Evolutionary conservation across 2,329 filamentous ascomycete species (phyloP), one percentile per base, ranked within the genome.

Genomic region (Verticillium dahliae): DNA sequence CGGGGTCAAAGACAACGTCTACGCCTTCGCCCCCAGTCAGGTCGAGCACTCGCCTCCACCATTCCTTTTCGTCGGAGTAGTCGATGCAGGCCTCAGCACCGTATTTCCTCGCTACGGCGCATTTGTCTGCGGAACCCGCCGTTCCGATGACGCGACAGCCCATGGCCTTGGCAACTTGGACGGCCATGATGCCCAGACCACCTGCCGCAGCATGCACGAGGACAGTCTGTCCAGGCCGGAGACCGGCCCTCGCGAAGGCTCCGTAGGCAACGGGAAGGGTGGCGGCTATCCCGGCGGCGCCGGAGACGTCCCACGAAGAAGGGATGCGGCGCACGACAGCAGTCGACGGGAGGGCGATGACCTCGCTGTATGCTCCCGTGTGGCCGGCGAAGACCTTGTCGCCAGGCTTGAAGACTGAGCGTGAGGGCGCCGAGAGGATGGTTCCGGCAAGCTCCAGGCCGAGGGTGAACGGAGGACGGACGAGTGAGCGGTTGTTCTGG

Each of bases 401-500:
- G 6, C 83, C 84, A 3, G 72, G 72, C 27, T 69, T 68, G 62
- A 82, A 79, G 0, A 64, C 62, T 15, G 72, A 74, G 14, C 60
- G 50, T 5, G 69, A 22, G 0, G 79, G 76, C 0, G 77, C 69
- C 2, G 71, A 71, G 38, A 78, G 63, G 1, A 87, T 74, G 2
- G 78, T 73, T n/a, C 84, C 85, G 1, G 83, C 75, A 67, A 87
- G 87, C 68, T 87, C 84, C n/a, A 82, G 81, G 13, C 85, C 85
- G 0, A 86, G 76, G 1, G 77, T 79, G 71, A 88, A 87, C 0
- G 84, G 84, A 1, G 84, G 85, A 37, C 74, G 75, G 41, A 84
- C 78, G 60, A 84, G 78, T n/a, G 76, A 77, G 35, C 74, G 76
- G 68, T 86, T 86, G 69, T 87, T 87, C 67, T 87, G 84, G 67